phyloP scores from a whole-genome alignment of 2,329 filamentous ascomycete species.

The Clonostachys solani region DNA sequence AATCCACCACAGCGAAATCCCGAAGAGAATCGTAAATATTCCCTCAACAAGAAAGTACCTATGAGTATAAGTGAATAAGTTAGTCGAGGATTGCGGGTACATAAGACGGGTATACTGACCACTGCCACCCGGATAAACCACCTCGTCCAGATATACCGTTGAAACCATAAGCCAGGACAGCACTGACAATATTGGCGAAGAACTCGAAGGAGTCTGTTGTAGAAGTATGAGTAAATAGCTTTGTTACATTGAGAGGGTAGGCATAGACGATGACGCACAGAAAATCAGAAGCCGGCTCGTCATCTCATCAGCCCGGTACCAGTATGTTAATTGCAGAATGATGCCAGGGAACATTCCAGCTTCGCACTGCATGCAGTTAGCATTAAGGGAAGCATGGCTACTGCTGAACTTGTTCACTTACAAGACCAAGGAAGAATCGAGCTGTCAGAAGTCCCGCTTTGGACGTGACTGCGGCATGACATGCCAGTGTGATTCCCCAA shows the following conservation, averaged over 20 bases:
- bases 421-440: background rate
- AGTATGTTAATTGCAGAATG: background rate
- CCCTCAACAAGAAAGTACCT: background rate
- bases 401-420: background rate
- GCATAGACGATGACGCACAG: background rate
- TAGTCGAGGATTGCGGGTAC: no score
- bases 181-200: background rate
- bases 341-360: background rate
- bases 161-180: background rate
- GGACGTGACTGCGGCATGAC: background rate
- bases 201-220: background rate
- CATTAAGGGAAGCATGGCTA: background rate
- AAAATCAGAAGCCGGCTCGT: background rate
- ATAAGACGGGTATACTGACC: background rate
- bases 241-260: background rate
- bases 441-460: background rate
- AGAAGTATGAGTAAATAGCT: background rate
- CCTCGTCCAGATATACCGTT: background rate
- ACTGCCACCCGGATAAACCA: background rate
- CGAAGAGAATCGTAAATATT: background rate
- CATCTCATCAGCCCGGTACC: background rate
- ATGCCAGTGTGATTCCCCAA: background rate
- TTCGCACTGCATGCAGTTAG: background rate
- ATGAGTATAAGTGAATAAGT: no score
- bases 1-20: background rate